Conservation (phyloP, 257 asterid genomes). For the Rehmannia glutinosa region DNA sequence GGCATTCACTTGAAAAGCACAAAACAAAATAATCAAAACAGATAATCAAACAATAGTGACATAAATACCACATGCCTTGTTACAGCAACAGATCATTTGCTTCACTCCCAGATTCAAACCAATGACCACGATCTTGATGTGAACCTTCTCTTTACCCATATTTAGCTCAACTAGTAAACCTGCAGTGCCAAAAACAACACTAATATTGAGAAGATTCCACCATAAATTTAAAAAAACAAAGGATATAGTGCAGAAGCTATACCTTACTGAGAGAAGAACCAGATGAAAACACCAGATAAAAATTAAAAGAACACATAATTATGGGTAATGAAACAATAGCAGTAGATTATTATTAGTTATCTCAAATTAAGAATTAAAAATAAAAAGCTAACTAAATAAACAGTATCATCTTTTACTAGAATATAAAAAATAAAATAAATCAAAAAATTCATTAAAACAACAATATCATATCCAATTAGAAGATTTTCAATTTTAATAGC, state of each 20-base stretch:
- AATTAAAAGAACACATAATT: too few relatives aligned
- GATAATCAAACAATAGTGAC: background rate
- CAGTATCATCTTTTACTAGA: too few relatives aligned
- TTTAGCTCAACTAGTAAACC: background rate
- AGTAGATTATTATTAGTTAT: too few relatives aligned
- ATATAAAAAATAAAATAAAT: too few relatives aligned
- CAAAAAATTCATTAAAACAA: too few relatives aligned
- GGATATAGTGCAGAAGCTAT: background rate
- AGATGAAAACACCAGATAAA: too few relatives aligned
- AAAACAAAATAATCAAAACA: background rate
- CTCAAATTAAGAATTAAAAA: too few relatives aligned
- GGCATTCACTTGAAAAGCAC: background rate
- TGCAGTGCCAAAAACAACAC: background rate
- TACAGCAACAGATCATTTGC: too few relatives aligned
- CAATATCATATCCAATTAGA: too few relatives aligned
- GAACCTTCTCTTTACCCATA: slow-evolving; percentile 47
- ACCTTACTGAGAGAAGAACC: background rate
- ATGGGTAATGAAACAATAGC: too few relatives aligned
- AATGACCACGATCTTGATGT: slow-evolving; percentile 47
- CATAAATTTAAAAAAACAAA: background rate
- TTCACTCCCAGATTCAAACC: slow-evolving; percentile 65
- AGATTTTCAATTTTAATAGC: too few relatives aligned
- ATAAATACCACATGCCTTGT: slow-evolving; percentile 52
- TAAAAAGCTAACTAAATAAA: too few relatives aligned
- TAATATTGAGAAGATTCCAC: background rate